Base-by-base conservation (phyloP, 2,329 filamentous ascomycete species). In the Endoconidiophora laricicola region DNA sequence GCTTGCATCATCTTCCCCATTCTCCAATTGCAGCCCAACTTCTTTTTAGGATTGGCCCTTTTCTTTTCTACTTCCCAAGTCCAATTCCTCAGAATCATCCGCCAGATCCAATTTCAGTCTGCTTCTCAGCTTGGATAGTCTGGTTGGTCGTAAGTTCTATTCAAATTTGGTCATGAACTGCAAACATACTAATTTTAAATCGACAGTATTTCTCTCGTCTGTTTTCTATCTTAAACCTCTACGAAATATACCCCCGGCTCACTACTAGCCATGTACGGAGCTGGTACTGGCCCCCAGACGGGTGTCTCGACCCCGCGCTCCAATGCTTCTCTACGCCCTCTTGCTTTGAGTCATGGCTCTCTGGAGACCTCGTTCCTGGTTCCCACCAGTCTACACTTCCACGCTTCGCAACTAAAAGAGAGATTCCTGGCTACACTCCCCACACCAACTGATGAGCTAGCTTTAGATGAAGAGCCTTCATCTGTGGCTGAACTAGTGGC, bases 391-490 rank as follows among this genome's bases (percentile, higher is more conserved):
- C 79, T 95, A 56, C 91, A 98, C 69, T 98, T 93, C 73, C 88
- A 91, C 66, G 91, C 91, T 60, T 83, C 87, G 54, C 86, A 94
- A 70, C 74, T 96, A 62, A 93, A 90, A 73, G 88, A 95, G 59
- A 77, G 80, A 57, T 98, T 98, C 69, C 76, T 79, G 57, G 75
- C 84, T 44, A 86, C 81, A 56, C 76, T 98, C 58, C 93, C 93
- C 49, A 74, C 81, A 60, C 85, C 91, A 52, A 98, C 93, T 63
- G 91, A 98, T 64, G 91, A 98, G 72, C 78, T 96, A 56, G 93
- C 91, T 54, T 87, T 90, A 63, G 93, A 98, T 71, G 91, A 98
- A 60, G 93, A 98, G 72, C 91, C 91, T n/a, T 96, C 91, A 37
- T 98, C 93, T 22, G 79, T 88, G 44, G 71, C 86, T 42, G 91